Evolutionary conservation across 148 eudicot species (phyloP).

Genomic region (Talinum fruticosum): DNA sequence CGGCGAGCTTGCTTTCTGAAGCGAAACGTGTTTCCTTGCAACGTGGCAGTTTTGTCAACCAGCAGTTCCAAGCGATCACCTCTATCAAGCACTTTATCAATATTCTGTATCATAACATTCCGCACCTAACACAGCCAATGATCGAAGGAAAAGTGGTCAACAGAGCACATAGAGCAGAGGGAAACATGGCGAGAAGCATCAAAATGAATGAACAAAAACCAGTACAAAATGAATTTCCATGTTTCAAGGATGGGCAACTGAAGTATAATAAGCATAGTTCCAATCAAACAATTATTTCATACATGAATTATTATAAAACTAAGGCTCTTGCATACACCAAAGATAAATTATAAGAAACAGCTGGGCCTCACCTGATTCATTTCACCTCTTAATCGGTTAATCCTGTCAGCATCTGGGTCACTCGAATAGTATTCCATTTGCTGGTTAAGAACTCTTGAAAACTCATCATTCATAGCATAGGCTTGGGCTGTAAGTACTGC

Average conservation of each 20-base stretch:
- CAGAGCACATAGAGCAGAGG: not conserved
- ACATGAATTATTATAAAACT: not conserved
- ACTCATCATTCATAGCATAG: conserved; percentile 3
- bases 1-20: not conserved
- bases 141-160: not conserved
- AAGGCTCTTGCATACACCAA: not conserved
- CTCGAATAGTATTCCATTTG: conserved; percentile 1
- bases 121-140: not conserved
- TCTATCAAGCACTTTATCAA: conserved; percentile 4
- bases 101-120: conserved; percentile 1
- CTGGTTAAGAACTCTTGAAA: not conserved
- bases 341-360: not conserved
- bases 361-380: not conserved
- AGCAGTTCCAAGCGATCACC: conserved; percentile 5
- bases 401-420: not conserved
- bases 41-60: not conserved
- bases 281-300: not conserved
- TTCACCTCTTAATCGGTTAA: conserved; percentile 1
- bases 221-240: not conserved
- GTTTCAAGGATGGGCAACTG: not conserved
- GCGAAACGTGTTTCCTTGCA: not conserved
- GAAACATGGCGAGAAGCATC: not conserved
- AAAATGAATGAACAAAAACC: not conserved
- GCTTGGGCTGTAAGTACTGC: conserved; percentile 1
- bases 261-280: not conserved